These are phyloP conservation scores for Pelargonium nanum DNA, from an alignment of 345 rosid genomes.

Conservation along the genomic window DNA sequence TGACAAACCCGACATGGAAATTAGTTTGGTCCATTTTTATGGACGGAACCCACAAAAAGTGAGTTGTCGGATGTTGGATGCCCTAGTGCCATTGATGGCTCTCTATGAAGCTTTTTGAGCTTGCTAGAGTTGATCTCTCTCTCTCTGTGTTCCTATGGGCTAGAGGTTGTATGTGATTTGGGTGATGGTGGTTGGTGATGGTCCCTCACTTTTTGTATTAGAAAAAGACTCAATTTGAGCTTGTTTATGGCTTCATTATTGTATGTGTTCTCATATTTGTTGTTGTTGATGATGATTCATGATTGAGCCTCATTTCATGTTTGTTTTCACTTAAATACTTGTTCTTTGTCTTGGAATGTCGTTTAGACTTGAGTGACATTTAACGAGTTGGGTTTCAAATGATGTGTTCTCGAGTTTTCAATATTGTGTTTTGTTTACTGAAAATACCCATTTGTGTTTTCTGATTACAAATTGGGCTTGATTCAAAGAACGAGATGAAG, in stretches of 20 bases:
- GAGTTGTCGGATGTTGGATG: too few relatives aligned
- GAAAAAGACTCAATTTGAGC: slow-evolving; percentile 4
- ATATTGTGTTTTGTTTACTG: too few relatives aligned
- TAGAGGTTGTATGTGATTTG: slow-evolving; percentile 25
- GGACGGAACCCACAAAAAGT: too few relatives aligned
- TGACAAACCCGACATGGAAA: too few relatives aligned
- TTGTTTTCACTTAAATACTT: too few relatives aligned
- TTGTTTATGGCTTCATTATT: slow-evolving; percentile 2
- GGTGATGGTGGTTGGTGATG: slow-evolving; percentile 31
- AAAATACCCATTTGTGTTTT: neutral
- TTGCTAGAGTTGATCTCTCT: slow-evolving; percentile 11
- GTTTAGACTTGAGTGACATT: too few relatives aligned
- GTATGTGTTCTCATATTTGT: slow-evolving; percentile 9
- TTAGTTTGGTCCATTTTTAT: too few relatives aligned
- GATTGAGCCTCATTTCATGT: neutral
- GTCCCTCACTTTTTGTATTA: slow-evolving; percentile 27
- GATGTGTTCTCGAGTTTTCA: neutral
- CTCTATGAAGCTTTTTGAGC: slow-evolving; percentile 19
- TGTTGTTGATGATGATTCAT: neutral
- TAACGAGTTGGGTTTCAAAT: neutral
- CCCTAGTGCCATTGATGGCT: slow-evolving; percentile 51
- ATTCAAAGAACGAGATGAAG: too few relatives aligned
- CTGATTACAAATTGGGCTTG: neutral
- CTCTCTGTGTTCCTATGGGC: slow-evolving; percentile 14
- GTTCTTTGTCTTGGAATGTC: too few relatives aligned